Evolutionary conservation across 306 rosid species (phyloP), one percentile per base, ranked within the genome.

Genomic region (Trifolium pratense): DNA sequence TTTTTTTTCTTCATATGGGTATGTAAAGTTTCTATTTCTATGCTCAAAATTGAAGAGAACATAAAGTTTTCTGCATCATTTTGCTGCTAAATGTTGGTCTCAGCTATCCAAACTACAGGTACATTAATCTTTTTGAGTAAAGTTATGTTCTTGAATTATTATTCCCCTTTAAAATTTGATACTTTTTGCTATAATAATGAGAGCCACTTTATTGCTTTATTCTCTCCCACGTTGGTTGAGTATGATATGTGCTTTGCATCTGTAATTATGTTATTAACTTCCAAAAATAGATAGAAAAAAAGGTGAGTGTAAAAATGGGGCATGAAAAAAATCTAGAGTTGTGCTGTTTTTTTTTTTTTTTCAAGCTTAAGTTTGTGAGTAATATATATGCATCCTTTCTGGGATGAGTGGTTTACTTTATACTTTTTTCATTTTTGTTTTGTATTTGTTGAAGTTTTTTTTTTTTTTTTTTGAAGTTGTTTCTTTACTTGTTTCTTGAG

Each of bases 401-500:
- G 53, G 23, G 32, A 45, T 18, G 48, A 76, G 46, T 70, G 70
- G 49, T 79, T 73, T 45, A 39, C 31, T 74, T 48, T n/a, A 61
- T 11, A 67, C 37, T 71, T 45, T 70, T 40, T 34, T 23, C 12
- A 36, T 76, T 40, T 12, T 5, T 26, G 2, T 43, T 5, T 3
- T 43, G 49, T 43, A 12, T 25, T n/a, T 32, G n/a, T 29, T 39
- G 12, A 63, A 79, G 66, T 23, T 78, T 74, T 18, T 61, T 36
- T 32, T 71, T 76, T 53, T n/a, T n/a, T n/a, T n/a, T n/a, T 32
- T 29, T 39, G 12, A 63, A 79, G 66, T 23, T 78, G 77, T 18
- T 61, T 36, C 31, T 71, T 76, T 53, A 23, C 43, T 72, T 65
- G 68, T 82, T 61, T 76, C 70, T 63, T 71, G 52, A 79, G 75